Percentiles rank a stretch among this genome's conserved stretches.
These are phyloP conservation scores for Pseudozyma pruni DNA, from an alignment of 1,284 basidiomycete genomes.

Conservation along the genomic window DNA sequence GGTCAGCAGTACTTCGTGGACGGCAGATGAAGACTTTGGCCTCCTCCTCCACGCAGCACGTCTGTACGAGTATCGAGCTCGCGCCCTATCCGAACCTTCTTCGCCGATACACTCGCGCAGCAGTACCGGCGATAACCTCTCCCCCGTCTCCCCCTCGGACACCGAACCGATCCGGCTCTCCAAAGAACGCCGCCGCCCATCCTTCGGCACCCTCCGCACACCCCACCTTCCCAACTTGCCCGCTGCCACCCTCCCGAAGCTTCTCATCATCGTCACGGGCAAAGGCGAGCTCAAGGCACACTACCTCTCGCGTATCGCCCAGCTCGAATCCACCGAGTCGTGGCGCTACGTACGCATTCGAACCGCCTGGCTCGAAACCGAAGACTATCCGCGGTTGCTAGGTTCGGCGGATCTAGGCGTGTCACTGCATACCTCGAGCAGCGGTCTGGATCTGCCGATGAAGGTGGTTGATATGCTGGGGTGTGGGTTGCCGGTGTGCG, in stretches of 20 bases:
- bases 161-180: conserved; percentile 11
- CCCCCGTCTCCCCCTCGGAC: conserved; percentile 22
- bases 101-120: conserved; percentile 19
- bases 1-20: conserved; percentile 96
- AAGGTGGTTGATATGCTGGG: conserved; percentile 99
- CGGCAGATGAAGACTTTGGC: conserved; percentile 93
- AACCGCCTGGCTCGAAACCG: conserved; percentile 69
- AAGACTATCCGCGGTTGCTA: conserved; percentile 57
- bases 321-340: conserved; percentile 74
- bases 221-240: conserved; percentile 37
- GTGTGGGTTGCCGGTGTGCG: conserved; percentile 90
- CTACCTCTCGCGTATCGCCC: conserved; percentile 78
- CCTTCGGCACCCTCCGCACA: conserved; percentile 24
- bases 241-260: conserved; percentile 44
- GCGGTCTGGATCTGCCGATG: conserved; percentile 94
- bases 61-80: conserved; percentile 76
- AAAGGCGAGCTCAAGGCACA: conserved; percentile 81
- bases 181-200: conserved; percentile 39
- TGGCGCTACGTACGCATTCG: conserved; percentile 82
- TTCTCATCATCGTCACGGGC: conserved; percentile 86
- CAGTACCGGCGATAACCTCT: conserved; percentile 26
- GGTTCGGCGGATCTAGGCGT: conserved; percentile 92
- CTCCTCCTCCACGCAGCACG: conserved; percentile 72
- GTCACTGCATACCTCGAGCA: conserved; percentile 88
- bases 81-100: conserved; percentile 14